Conservation (phyloP, 2,329 filamentous ascomycete genomes). For the Claviceps cyperi region DNA sequence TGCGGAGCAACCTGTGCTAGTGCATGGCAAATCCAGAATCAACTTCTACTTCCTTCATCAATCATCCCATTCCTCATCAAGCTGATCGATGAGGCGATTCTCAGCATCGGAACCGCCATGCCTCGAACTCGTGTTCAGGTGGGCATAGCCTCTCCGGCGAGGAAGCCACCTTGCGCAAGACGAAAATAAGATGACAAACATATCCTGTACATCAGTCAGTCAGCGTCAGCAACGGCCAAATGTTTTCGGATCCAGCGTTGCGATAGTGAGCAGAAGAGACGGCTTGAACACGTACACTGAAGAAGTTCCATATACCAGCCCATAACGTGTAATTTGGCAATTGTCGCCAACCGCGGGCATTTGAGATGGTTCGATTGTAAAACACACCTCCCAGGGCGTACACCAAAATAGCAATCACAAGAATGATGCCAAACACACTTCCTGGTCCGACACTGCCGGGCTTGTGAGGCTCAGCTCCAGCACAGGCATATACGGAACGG, state of each 20-base stretch:
- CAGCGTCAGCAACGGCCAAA: not conserved
- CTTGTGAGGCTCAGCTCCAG: slow-evolving; percentile 51
- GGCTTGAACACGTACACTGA: slow-evolving; percentile 40
- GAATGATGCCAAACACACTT: slow-evolving; percentile 79
- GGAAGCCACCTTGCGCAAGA: slow-evolving; percentile 55
- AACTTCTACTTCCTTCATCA: slow-evolving; percentile 13
- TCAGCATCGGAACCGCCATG: slow-evolving; percentile 57
- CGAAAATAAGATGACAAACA: slow-evolving; percentile 53
- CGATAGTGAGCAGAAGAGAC: not conserved
- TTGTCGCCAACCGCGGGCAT: slow-evolving; percentile 90
- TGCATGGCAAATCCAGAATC: not conserved
- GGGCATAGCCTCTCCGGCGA: slow-evolving; percentile 50
- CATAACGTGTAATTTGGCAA: slow-evolving; percentile 89
- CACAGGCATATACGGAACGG: slow-evolving; percentile 70
- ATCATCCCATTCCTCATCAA: slow-evolving; percentile 96
- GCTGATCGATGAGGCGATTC: slow-evolving; percentile 84
- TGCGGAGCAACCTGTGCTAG: too few relatives aligned
- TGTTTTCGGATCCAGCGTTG: not conserved
- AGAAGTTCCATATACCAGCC: slow-evolving; percentile 72
- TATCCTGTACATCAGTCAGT: slow-evolving; percentile 30
- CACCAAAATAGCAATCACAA: slow-evolving; percentile 59
- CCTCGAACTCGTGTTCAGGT: slow-evolving; percentile 41
- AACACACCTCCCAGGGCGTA: slow-evolving; percentile 88
- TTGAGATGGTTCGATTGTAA: slow-evolving; percentile 87
- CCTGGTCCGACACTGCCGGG: slow-evolving; percentile 56